Conservation (phyloP, 2,329 filamentous ascomycete genomes). For the Pseudogymnoascus sp. region DNA sequence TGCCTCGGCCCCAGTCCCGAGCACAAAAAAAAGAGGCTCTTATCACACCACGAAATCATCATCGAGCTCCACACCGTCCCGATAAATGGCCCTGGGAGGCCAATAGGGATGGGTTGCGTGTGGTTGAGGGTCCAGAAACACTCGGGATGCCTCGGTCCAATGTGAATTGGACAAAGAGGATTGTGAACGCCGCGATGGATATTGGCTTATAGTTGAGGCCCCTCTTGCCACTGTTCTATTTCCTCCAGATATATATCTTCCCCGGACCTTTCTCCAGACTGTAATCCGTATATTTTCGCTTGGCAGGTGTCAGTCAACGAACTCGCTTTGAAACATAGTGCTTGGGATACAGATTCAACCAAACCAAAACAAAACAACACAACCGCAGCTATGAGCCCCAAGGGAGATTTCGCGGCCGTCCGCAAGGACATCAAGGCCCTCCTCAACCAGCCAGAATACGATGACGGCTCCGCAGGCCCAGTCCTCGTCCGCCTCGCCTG, state of each 20-base stretch:
- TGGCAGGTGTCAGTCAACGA: not conserved
- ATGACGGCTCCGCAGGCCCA: slow-evolving; percentile 55
- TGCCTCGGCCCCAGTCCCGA: not conserved
- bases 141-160: not conserved
- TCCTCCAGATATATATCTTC: not conserved
- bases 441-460: slow-evolving; percentile 52
- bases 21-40: slow-evolving; percentile 2
- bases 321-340: not conserved
- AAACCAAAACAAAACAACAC: not conserved
- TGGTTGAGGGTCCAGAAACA: not conserved
- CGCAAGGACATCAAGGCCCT: slow-evolving; percentile 44
- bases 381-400: slow-evolving; percentile 19
- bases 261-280: slow-evolving; percentile 4
- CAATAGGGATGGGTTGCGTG: not conserved
- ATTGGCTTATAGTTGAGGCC: slow-evolving; percentile 3
- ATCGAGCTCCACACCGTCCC: slow-evolving; percentile 1
- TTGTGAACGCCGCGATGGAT: slow-evolving; percentile 3
- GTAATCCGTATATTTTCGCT: not conserved
- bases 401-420: slow-evolving; percentile 57
- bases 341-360: not conserved
- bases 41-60: slow-evolving; percentile 4
- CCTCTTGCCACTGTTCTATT: not conserved
- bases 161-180: not conserved
- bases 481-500: slow-evolving; percentile 56
- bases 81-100: not conserved